phyloP scores from a whole-genome alignment of 306 rosid genomes.

The Leucaena leucocephala region DNA sequence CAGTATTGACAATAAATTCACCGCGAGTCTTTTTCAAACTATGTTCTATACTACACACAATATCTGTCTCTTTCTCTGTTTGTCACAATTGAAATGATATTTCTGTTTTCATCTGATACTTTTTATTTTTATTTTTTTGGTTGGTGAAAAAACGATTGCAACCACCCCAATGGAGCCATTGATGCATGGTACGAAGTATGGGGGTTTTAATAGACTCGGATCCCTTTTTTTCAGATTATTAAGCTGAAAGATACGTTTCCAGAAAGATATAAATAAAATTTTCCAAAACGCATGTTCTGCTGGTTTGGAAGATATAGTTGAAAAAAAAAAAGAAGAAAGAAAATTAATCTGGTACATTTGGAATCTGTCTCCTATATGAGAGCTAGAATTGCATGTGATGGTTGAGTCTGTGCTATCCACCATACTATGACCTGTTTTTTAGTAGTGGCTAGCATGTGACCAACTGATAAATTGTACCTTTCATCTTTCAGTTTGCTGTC shows the following conservation, averaged over 20 bases:
- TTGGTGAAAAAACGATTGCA: conserved; percentile 19
- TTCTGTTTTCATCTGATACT: background rate
- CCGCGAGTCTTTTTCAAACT: background rate
- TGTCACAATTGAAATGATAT: background rate
- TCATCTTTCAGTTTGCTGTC: conserved; percentile 16
- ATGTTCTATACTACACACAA: background rate
- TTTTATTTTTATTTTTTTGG: background rate
- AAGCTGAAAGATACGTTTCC: background rate
- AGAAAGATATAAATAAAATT: conserved; percentile 4
- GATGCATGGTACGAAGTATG: background rate
- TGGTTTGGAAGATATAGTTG: background rate
- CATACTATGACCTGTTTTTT: background rate
- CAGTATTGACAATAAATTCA: conserved; percentile 1
- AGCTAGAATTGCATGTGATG: conserved; percentile 15
- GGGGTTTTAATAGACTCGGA: background rate
- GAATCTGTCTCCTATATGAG: conserved; percentile 7
- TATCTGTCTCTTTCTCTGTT: background rate
- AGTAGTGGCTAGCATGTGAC: conserved; percentile 18
- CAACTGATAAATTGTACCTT: conserved; percentile 2
- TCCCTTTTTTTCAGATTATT: background rate
- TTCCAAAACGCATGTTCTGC: conserved; percentile 16
- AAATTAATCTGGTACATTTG: background rate
- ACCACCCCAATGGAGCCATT: background rate
- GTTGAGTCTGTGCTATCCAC: background rate
- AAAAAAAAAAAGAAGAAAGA: background rate